These are phyloP conservation scores for Calonectria fujianensis DNA, from an alignment of 2,329 filamentous ascomycete species.

Conservation along the genomic window DNA sequence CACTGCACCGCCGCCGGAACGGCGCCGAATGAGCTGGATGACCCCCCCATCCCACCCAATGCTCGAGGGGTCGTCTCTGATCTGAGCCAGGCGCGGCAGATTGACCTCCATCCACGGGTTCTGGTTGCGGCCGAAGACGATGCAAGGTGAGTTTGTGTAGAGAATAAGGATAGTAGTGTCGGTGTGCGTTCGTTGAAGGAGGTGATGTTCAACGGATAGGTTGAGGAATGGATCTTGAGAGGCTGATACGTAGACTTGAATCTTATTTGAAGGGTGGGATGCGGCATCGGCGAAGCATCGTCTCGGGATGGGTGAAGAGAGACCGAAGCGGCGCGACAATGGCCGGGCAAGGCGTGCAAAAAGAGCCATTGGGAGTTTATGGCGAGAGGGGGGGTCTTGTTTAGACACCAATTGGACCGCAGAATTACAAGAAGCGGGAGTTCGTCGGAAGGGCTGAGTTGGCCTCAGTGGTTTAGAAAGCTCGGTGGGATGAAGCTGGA, in stretches of 20 bases:
- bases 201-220: conserved; percentile 93
- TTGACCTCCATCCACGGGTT: conserved; percentile 98
- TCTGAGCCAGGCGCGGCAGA: conserved; percentile 73
- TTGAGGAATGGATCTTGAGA: conserved; percentile 89
- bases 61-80: conserved; percentile 47
- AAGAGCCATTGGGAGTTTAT: conserved; percentile 32
- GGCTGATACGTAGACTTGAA: conserved; percentile 83
- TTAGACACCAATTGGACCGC: neutral
- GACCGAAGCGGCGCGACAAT: conserved; percentile 24
- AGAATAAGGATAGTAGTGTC: conserved; percentile 88
- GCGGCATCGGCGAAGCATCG: conserved; percentile 63
- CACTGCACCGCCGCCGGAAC: conserved; percentile 93
- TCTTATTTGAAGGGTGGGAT: conserved; percentile 65
- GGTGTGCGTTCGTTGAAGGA: conserved; percentile 83
- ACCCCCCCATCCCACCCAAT: conserved; percentile 53
- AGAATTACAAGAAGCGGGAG: neutral
- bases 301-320: conserved; percentile 40
- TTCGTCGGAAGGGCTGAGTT: conserved; percentile 2
- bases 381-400: too few relatives aligned
- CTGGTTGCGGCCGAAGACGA: conserved; percentile 96
- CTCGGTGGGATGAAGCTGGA: neutral
- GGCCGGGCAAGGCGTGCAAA: conserved; percentile 38
- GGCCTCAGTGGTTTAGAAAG: neutral
- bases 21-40: conserved; percentile 83
- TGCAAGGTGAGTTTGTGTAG: conserved; percentile 90